Base-by-base conservation (phyloP, 1,284 basidiomycete species). In the Apiotrichum porosum region DNA sequence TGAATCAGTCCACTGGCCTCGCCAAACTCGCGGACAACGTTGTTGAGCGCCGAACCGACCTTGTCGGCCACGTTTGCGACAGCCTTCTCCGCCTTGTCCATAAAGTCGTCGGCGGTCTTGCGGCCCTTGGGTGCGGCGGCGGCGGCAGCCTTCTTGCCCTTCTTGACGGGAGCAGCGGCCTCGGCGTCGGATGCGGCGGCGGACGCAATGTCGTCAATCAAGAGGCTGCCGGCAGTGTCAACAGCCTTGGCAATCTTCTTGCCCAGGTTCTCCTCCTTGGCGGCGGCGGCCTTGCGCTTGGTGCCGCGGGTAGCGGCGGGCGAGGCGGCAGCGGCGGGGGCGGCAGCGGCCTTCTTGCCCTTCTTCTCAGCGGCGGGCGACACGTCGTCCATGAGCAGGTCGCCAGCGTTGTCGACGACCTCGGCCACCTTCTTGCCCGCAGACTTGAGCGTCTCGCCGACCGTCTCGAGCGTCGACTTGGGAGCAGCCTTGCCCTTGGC, bases 71-170 rank as follows among this genome's bases (percentile, higher is more conserved):
- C 54, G 19, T 47, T 50, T 33, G 56, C 49, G 33, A 61, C 62
- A 13, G 56, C 54, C 33, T 60, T 58, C 44, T 63, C 65, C 18
- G 65, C 60, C n/a, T 45, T 24, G 15, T 37, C 44, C 58, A 71
- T 62, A 22, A 66, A 61, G 46, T 69, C 68, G 34, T 65, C 68
- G 22, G 68, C 69, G 21, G 57, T 60, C 52, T 69, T 71, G 39
- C 69, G 57, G 13, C 54, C 56, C 15, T 39, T 37, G 21, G 43
- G 10, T 6, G 26, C 22, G 8, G 28, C 22, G 19, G 38, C 15
- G 8, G 22, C 37, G 19, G 38, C 15, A 8, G n/a, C 35, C 17
- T 37, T 18, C 9, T 19, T 21, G 19, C 13, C 22, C 37, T 14
- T 28, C 35, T 37, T 37, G 17, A 9, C 33, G 5, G 10, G 15